Conservation (phyloP, 768 basidiomycete species). For the Harrya chromipes region DNA sequence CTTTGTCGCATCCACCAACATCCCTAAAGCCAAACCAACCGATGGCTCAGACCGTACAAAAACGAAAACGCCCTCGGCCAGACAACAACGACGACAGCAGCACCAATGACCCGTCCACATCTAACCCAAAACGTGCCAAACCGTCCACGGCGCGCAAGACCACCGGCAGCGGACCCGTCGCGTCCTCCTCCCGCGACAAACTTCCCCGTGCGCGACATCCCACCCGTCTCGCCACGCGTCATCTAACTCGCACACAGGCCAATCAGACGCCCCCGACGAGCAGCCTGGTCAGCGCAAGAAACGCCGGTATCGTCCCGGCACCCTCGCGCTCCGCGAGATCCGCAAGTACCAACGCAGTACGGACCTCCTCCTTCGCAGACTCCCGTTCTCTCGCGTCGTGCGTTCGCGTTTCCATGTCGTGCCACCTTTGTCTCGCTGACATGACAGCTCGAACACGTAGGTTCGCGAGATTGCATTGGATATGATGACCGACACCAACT, state of each 20-base stretch:
- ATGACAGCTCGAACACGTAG: constrained; percentile 39
- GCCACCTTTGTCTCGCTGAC: constrained; percentile 1
- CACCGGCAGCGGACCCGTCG: constrained; percentile 57
- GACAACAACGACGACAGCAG: constrained; percentile 38
- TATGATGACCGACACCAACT: constrained; percentile 75
- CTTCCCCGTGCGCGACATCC: constrained; percentile 22
- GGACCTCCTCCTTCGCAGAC: constrained; percentile 79
- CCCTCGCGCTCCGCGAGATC: constrained; percentile 87
- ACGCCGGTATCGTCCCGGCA: constrained; percentile 84
- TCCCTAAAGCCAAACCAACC: not conserved
- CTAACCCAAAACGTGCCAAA: constrained; percentile 38
- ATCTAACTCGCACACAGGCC: constrained; percentile 18
- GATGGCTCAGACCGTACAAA: constrained; percentile 75
- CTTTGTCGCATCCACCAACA: not conserved
- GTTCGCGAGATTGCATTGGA: constrained; percentile 94
- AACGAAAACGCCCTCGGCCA: constrained; percentile 32
- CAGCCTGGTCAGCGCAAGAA: constrained; percentile 39
- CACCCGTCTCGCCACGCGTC: constrained; percentile 5
- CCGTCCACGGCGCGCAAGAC: constrained; percentile 78
- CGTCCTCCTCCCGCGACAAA: constrained; percentile 28
- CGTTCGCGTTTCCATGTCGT: constrained; percentile 30
- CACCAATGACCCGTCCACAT: constrained; percentile 17
- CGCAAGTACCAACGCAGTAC: constrained; percentile 94
- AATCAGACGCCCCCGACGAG: constrained; percentile 22
- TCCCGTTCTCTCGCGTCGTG: constrained; percentile 92